Percentiles rank a stretch among this genome's conserved stretches.
phyloP scores from a whole-genome alignment of 441 rosid species.

The Jatropha podagrica region DNA sequence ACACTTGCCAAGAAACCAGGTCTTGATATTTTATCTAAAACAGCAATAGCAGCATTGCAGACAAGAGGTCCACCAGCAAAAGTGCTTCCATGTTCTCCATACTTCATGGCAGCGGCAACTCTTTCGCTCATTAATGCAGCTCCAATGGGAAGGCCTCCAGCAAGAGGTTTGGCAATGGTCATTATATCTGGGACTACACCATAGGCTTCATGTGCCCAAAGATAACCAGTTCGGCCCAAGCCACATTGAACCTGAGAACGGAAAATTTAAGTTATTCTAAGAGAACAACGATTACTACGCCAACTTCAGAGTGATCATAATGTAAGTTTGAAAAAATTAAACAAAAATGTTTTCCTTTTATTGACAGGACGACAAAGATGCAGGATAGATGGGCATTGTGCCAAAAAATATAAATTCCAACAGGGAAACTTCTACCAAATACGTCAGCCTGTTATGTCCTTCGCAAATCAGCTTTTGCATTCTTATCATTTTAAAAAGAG shows the following conservation, averaged over 20 bases:
- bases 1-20: conserved; percentile 72
- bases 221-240: conserved; percentile 70
- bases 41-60: conserved; percentile 63
- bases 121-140: conserved; percentile 67
- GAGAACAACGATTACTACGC: no score
- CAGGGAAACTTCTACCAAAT: neutral
- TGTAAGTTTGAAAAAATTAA: no score
- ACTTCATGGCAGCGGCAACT: conserved; percentile 60
- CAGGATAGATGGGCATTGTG: neutral
- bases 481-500: no score
- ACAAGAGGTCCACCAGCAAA: conserved; percentile 82
- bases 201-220: conserved; percentile 76
- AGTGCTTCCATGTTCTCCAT: conserved; percentile 86
- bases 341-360: no score
- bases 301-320: neutral
- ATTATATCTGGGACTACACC: conserved; percentile 69
- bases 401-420: neutral
- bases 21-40: conserved; percentile 58
- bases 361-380: no score
- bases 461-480: neutral
- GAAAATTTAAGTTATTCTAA: neutral
- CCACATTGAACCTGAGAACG: conserved; percentile 78
- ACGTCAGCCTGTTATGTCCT: neutral
- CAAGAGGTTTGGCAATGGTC: conserved; percentile 92
- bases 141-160: conserved; percentile 89